Evolutionary conservation across 2,329 filamentous ascomycete species (phyloP).

Genomic region (Neoarthrinium moseri): DNA sequence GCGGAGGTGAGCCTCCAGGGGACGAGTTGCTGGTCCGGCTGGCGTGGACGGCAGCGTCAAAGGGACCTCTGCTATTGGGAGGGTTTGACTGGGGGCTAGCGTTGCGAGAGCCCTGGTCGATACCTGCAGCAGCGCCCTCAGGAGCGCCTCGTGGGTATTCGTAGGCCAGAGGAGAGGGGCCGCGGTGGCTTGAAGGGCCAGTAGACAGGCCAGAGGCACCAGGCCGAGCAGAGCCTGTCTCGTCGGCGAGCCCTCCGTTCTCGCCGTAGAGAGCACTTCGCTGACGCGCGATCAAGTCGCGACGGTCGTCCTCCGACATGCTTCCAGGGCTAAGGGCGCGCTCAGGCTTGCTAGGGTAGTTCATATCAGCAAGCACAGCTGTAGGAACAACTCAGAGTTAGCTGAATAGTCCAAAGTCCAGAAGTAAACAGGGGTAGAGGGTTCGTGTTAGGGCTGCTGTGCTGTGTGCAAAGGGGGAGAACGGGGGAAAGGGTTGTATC

Average conservation of each 20-base stretch:
- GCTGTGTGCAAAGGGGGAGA: background rate
- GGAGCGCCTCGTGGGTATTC: conserved; percentile 52
- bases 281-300: conserved; percentile 93
- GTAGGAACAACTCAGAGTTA: conserved; percentile 31
- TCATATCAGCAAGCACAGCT: conserved; percentile 51
- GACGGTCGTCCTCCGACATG: conserved; percentile 94
- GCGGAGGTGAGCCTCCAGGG: conserved; percentile 74
- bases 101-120: conserved; percentile 65
- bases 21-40: conserved; percentile 84
- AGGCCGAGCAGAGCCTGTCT: conserved; percentile 60
- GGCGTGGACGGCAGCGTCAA: conserved; percentile 60
- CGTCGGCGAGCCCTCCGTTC: conserved; percentile 65
- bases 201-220: conserved; percentile 66
- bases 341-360: conserved; percentile 69
- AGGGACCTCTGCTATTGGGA: conserved; percentile 56
- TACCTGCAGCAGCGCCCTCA: conserved; percentile 44
- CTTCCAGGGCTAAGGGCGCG: conserved; percentile 78
- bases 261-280: conserved; percentile 92
- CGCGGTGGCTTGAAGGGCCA: conserved; percentile 64
- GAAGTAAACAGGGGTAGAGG: conserved; percentile 14
- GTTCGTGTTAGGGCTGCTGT: conserved; percentile 10
- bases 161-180: conserved; percentile 77
- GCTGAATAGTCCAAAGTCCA: conserved; percentile 20
- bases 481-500: too few species aligned
- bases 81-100: conserved; percentile 76